A percentile compares a stretch with the other conserved stretches of the same genome.
These are phyloP conservation scores for Hypoxylon sp. DNA, from an alignment of 2,329 filamentous ascomycete species.

Conservation along the genomic window DNA sequence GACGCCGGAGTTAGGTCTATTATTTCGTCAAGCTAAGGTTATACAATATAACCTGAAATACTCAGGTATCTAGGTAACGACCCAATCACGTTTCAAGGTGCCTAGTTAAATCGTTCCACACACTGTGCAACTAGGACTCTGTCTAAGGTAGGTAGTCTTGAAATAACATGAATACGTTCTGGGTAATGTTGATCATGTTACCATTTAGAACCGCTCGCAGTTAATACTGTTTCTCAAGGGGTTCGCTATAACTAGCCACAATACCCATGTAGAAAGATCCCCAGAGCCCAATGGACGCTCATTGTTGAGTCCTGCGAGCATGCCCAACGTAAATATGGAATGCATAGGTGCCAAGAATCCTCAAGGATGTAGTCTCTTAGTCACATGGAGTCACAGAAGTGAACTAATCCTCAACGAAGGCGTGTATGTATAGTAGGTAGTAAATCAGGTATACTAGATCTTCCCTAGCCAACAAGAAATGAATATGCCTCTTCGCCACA, in stretches of 20 bases:
- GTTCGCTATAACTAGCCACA: slow-evolving; percentile 8
- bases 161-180: slow-evolving; percentile 11
- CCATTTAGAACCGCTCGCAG: slow-evolving; percentile 11
- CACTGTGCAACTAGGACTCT: slow-evolving; percentile 15
- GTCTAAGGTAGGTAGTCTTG: no score
- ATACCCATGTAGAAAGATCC: slow-evolving; percentile 11
- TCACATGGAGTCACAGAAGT: slow-evolving; percentile 29
- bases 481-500: slow-evolving; percentile 40
- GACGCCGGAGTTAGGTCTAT: slow-evolving; percentile 1
- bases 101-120: slow-evolving; percentile 20
- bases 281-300: slow-evolving; percentile 21
- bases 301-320: slow-evolving; percentile 33
- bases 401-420: slow-evolving; percentile 18
- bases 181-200: slow-evolving; percentile 17
- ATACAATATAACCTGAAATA: slow-evolving; percentile 18
- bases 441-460: slow-evolving; percentile 21
- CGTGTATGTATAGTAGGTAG: slow-evolving; percentile 31
- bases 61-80: slow-evolving; percentile 7
- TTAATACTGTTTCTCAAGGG: slow-evolving; percentile 5
- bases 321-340: slow-evolving; percentile 38
- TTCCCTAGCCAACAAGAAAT: slow-evolving; percentile 15
- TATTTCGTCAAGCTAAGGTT: slow-evolving; percentile 1
- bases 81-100: slow-evolving; percentile 12
- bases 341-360: slow-evolving; percentile 35
- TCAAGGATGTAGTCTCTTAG: slow-evolving; percentile 20